Evolutionary conservation across 345 rosid genomes (phyloP).

Genomic region (Lepidium didymum): DNA sequence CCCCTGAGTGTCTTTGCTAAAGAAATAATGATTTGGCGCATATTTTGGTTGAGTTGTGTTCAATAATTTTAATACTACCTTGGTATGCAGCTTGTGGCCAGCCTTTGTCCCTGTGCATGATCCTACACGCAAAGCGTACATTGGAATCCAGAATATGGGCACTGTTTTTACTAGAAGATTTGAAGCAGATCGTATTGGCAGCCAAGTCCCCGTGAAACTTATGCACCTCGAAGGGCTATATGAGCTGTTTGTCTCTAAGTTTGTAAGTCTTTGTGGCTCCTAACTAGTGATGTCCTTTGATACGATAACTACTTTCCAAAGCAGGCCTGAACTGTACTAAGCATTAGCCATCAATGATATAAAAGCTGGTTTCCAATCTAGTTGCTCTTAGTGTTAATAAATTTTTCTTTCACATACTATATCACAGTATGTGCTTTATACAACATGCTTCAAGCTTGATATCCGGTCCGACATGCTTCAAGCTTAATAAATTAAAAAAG

Average conservation of each 20-base stretch:
- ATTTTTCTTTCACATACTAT: background rate
- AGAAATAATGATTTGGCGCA: background rate
- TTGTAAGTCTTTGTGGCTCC: conserved; percentile 51
- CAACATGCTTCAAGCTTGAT: background rate
- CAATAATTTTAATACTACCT: conserved; percentile 4
- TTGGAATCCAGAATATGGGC: conserved; percentile 92
- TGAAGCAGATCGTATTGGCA: conserved; percentile 84
- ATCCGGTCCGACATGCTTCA: background rate
- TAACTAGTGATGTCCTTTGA: background rate
- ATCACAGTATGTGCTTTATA: background rate
- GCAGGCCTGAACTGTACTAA: conserved; percentile 1
- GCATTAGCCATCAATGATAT: background rate
- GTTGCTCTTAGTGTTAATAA: background rate
- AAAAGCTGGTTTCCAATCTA: conserved; percentile 8
- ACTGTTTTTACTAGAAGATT: conserved; percentile 86
- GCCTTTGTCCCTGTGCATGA: conserved; percentile 97
- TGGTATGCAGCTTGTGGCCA: conserved; percentile 74
- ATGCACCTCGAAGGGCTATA: conserved; percentile 96
- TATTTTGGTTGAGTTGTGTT: background rate
- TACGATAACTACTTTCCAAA: conserved; percentile 1
- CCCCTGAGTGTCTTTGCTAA: background rate
- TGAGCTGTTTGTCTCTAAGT: conserved; percentile 89
- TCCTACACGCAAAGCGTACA: conserved; percentile 83
- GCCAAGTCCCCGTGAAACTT: conserved; percentile 92
- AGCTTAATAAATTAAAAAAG: background rate